These are phyloP conservation scores for Boletus rubropictus DNA, from an alignment of 768 basidiomycete genomes.

Conservation along the genomic window DNA sequence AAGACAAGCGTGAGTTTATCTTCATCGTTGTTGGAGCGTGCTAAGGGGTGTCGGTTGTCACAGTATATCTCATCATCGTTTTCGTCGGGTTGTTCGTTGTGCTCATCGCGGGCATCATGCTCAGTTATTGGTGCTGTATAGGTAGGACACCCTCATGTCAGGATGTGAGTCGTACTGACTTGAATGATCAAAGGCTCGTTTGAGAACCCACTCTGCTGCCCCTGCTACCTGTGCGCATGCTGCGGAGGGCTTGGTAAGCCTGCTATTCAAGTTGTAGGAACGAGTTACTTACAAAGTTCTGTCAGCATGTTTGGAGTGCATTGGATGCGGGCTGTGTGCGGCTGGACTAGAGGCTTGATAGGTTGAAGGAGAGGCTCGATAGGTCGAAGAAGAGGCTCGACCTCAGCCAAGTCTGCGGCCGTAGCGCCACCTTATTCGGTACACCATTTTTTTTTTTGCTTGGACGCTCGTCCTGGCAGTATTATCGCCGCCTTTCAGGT, in stretches of 20 bases:
- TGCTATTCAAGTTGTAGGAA: not conserved
- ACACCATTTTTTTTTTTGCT: no score
- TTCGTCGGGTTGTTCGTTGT: constrained; percentile 59
- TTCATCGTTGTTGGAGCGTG: not conserved
- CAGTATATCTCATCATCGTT: constrained; percentile 61
- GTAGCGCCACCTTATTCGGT: no score
- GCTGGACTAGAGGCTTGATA: constrained; percentile 35
- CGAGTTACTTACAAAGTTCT: constrained; percentile 2
- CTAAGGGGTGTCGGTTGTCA: not conserved
- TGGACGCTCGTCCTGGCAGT: not conserved
- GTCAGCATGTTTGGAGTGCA: constrained; percentile 60
- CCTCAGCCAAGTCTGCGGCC: no score
- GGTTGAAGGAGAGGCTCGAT: no score
- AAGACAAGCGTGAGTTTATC: constrained; percentile 37
- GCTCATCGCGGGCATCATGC: constrained; percentile 48
- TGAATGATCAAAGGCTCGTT: constrained; percentile 40
- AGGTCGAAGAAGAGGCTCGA: no score
- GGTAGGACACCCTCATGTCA: constrained; percentile 29
- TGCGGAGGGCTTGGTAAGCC: constrained; percentile 61
- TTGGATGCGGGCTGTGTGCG: constrained; percentile 63
- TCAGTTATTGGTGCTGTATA: constrained; percentile 62
- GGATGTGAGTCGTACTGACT: not conserved
- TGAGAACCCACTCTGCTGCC: constrained; percentile 60
- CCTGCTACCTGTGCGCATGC: constrained; percentile 68
- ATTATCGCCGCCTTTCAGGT: not conserved